A percentile compares a stretch with the other conserved stretches of the same genome.
Evolutionary conservation across 495 filamentous ascomycete species (phyloP).

Genomic region (Trichoderma parareesei): DNA sequence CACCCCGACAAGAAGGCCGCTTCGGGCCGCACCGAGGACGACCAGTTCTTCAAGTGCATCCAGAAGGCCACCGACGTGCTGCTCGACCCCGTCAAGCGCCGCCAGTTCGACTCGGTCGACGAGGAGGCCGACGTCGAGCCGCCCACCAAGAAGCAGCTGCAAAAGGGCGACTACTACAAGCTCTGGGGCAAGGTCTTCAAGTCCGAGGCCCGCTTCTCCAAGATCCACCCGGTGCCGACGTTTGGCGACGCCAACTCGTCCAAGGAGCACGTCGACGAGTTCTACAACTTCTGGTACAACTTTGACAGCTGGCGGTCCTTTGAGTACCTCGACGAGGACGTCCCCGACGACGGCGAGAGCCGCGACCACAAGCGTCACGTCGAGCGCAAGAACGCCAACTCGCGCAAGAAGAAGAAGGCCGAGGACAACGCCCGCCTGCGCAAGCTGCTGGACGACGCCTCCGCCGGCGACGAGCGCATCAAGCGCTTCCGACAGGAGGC

Average conservation of each 20-base stretch:
- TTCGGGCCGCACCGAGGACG: constrained; percentile 76
- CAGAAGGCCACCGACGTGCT: constrained; percentile 95
- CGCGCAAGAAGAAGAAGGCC: constrained; percentile 96
- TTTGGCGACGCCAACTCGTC: constrained; percentile 79
- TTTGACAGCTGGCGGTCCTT: constrained; percentile 97
- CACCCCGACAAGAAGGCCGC: constrained; percentile 99
- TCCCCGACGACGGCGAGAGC: constrained; percentile 97
- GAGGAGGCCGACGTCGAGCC: constrained; percentile 86
- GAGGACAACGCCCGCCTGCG: constrained; percentile 89
- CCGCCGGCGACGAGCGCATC: constrained; percentile 83
- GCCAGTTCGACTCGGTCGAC: constrained; percentile 95
- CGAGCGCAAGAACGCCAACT: constrained; percentile 96
- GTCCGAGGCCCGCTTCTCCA: constrained; percentile 86
- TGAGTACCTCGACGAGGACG: constrained; percentile 97
- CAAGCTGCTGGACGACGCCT: constrained; percentile 76
- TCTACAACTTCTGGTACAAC: constrained; percentile 99
- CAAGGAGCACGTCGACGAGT: constrained; percentile 81
- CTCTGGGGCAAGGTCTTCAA: constrained; percentile 82
- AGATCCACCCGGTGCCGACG: constrained; percentile 73
- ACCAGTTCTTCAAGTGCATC: constrained; percentile 99
- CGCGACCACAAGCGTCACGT: constrained; percentile 97
- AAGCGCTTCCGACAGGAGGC: constrained; percentile 91
- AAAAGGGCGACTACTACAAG: constrained; percentile 90
- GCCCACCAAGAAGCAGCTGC: constrained; percentile 77
- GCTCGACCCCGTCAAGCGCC: constrained; percentile 81